These are phyloP conservation scores for Cladosporium phlei DNA, from an alignment of 2,329 filamentous ascomycete species.

Conservation along the genomic window DNA sequence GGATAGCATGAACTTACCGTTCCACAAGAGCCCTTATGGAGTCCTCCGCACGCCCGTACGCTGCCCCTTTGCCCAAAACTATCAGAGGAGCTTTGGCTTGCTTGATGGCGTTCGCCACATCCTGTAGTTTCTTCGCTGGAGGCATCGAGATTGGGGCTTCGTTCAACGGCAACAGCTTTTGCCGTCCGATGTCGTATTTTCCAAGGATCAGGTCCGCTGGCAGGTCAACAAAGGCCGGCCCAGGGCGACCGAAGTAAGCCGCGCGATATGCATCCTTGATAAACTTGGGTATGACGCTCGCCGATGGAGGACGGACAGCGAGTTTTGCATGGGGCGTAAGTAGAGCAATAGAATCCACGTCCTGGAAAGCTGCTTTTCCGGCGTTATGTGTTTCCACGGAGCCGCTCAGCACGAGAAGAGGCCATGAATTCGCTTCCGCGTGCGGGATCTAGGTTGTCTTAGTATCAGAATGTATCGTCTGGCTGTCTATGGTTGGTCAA, in stretches of 20 bases:
- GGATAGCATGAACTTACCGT: slow-evolving; percentile 16
- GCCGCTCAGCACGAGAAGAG: slow-evolving; percentile 51
- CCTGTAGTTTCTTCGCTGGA: slow-evolving; percentile 40
- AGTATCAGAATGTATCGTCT: no score
- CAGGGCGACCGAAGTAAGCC: slow-evolving; percentile 52
- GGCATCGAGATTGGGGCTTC: slow-evolving; percentile 41
- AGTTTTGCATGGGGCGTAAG: slow-evolving; percentile 52
- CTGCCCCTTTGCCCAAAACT: slow-evolving; percentile 53
- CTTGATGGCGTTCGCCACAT: slow-evolving; percentile 43
- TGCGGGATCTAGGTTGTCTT: slow-evolving; percentile 26
- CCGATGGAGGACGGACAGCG: slow-evolving; percentile 42
- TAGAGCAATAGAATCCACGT: slow-evolving; percentile 52
- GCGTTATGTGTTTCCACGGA: slow-evolving; percentile 49
- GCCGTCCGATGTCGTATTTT: slow-evolving; percentile 21
- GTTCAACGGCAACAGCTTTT: slow-evolving; percentile 16
- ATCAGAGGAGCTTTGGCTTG: slow-evolving; percentile 48
- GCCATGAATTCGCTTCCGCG: slow-evolving; percentile 51
- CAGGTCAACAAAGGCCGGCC: slow-evolving; percentile 51
- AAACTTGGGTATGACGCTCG: slow-evolving; percentile 44
- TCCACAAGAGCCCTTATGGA: slow-evolving; percentile 44
- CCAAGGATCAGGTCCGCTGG: slow-evolving; percentile 53
- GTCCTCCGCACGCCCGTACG: slow-evolving; percentile 49
- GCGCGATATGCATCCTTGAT: slow-evolving; percentile 50
- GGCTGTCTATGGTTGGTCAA: no score
- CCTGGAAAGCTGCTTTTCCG: slow-evolving; percentile 54